A percentile compares a stretch with the other conserved stretches of the same genome.
These are phyloP conservation scores for Fusarium sp. DNA, from an alignment of 2,329 filamentous ascomycete species.

Conservation along the genomic window DNA sequence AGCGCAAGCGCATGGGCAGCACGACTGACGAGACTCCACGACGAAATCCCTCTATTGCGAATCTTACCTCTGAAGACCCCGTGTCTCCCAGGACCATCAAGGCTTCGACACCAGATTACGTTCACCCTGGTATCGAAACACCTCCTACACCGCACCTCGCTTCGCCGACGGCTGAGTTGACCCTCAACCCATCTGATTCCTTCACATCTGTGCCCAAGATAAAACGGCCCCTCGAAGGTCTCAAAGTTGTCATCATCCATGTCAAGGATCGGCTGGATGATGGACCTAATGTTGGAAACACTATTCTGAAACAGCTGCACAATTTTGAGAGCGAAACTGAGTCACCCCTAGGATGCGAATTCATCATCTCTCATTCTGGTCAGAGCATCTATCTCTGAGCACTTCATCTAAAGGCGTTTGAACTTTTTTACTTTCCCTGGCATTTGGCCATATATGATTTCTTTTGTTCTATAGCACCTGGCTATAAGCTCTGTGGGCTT, in stretches of 20 bases:
- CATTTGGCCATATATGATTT: conserved; percentile 17
- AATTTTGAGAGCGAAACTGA: conserved; percentile 74
- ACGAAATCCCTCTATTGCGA: conserved; percentile 36
- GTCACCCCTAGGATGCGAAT: conserved; percentile 79
- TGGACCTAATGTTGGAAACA: conserved; percentile 70
- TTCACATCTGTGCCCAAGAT: conserved; percentile 35
- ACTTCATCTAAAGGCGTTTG: conserved; percentile 13
- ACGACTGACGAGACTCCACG: conserved; percentile 37
- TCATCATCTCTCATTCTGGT: conserved; percentile 75
- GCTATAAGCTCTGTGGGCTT: conserved; percentile 16
- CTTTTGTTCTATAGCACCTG: conserved; percentile 16
- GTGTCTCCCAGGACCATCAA: conserved; percentile 63
- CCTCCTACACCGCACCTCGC: conserved; percentile 59
- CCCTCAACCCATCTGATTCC: conserved; percentile 52
- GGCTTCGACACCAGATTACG: conserved; percentile 33
- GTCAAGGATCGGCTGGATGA: conserved; percentile 88
- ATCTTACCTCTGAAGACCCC: conserved; percentile 53
- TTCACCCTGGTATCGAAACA: conserved; percentile 45
- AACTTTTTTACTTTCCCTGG: conserved; percentile 1
- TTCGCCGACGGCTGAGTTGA: conserved; percentile 60
- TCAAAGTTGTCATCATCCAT: conserved; percentile 90
- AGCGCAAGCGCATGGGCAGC: conserved; percentile 69
- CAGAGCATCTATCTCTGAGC: conserved; percentile 64
- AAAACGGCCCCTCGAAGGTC: conserved; percentile 69
- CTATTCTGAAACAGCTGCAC: conserved; percentile 75